Percentiles rank a stretch among this genome's conserved stretches.
phyloP scores from a whole-genome alignment of 164 flowering plant genomes.

The Litsea cubeba region DNA sequence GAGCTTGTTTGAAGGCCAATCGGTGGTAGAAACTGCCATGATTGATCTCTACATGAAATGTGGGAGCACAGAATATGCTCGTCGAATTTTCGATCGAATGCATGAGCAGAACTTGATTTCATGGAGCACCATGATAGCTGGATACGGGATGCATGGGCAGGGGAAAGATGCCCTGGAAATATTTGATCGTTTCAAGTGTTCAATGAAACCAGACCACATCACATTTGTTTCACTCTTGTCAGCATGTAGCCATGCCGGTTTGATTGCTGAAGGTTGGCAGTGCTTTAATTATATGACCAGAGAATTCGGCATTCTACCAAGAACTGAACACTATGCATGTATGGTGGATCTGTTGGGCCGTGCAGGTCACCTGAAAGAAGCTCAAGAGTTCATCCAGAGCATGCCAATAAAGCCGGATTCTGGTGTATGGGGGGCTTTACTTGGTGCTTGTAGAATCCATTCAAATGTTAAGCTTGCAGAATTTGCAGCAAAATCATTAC shows the following conservation, averaged over 20 bases:
- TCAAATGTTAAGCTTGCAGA: slow-evolving; percentile 26
- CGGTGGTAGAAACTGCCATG: slow-evolving; percentile 18
- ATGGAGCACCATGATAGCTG: slow-evolving; percentile 39
- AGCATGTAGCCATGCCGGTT: slow-evolving; percentile 47
- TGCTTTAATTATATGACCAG: slow-evolving; percentile 33
- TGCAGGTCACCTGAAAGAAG: slow-evolving; percentile 29
- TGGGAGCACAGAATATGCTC: slow-evolving; percentile 24
- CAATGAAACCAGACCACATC: slow-evolving; percentile 25
- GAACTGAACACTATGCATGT: slow-evolving; percentile 34
- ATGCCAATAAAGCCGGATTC: slow-evolving; percentile 34
- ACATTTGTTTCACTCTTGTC: slow-evolving; percentile 32
- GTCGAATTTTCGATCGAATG: slow-evolving; percentile 26
- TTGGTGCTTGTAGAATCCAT: slow-evolving; percentile 37
- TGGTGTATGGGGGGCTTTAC: slow-evolving; percentile 40
- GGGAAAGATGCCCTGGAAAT: slow-evolving; percentile 26
- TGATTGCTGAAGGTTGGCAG: slow-evolving; percentile 31
- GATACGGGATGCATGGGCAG: slow-evolving; percentile 35
- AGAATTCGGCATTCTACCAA: slow-evolving; percentile 24
- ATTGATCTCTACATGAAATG: slow-evolving; percentile 32
- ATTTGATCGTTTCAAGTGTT: slow-evolving; percentile 27
- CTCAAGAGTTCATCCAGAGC: slow-evolving; percentile 22
- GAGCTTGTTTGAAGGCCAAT: slow-evolving; percentile 1
- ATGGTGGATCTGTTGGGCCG: slow-evolving; percentile 42
- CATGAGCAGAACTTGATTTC: slow-evolving; percentile 24
- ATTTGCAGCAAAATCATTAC: slow-evolving; percentile 17